phyloP scores from a whole-genome alignment of 176 grass and related monocot genomes.

The Alloteropsis semialata region DNA sequence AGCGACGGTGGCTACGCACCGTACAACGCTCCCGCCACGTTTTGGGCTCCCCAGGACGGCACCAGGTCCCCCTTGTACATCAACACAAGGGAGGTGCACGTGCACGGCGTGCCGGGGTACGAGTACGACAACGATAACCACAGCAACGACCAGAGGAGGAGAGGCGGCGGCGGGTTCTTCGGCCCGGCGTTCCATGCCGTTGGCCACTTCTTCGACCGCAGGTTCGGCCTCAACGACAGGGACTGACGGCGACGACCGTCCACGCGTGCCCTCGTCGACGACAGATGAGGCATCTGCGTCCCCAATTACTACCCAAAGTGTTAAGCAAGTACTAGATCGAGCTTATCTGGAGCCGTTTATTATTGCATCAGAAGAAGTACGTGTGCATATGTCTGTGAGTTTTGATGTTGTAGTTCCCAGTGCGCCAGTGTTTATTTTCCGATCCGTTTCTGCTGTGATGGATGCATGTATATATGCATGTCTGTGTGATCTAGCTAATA shows the following conservation, averaged over 20 bases:
- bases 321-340: no score
- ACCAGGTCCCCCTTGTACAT: conserved; percentile 34
- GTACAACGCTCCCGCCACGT: not conserved
- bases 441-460: no score
- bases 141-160: not conserved
- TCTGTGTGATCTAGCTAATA: no score
- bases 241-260: conserved; percentile 21
- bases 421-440: no score
- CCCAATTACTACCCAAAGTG: no score
- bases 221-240: conserved; percentile 4
- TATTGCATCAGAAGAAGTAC: no score
- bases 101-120: not conserved
- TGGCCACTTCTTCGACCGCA: conserved; percentile 45
- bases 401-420: no score
- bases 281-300: not conserved
- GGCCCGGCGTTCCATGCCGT: conserved; percentile 32
- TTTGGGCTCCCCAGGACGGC: conserved; percentile 9
- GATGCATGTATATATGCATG: no score
- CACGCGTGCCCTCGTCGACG: not conserved
- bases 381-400: no score
- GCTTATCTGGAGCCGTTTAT: no score
- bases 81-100: conserved; percentile 33
- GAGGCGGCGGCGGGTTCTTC: conserved; percentile 39
- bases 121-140: not conserved
- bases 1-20: not conserved